A percentile compares a stretch with the other conserved stretches of the same genome.
phyloP scores from a whole-genome alignment of 352 stramenopile species.

The Elongisporangium anandrum region DNA sequence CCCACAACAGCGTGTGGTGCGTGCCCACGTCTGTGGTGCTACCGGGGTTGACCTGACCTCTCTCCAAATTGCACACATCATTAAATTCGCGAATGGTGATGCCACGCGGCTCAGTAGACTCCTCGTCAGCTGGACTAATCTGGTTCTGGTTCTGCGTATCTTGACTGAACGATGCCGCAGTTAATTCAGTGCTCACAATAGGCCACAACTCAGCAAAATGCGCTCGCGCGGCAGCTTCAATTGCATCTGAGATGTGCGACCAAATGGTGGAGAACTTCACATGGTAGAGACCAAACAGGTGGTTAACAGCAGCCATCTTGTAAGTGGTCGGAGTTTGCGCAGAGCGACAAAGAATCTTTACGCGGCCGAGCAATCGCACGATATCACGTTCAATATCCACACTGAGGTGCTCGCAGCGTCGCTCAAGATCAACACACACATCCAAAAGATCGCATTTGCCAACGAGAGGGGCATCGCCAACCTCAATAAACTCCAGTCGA shows the following conservation, averaged over 20 bases:
- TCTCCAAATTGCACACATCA: conserved; percentile 50
- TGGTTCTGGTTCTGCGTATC: conserved; percentile 17
- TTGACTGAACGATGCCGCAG: conserved; percentile 37
- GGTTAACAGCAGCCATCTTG: conserved; percentile 71
- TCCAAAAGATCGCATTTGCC: conserved; percentile 70
- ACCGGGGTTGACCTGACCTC: conserved; percentile 29
- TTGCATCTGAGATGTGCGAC: conserved; percentile 67
- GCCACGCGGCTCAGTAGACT: conserved; percentile 2
- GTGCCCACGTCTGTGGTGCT: conserved; percentile 62
- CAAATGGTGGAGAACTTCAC: conserved; percentile 88
- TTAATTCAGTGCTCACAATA: conserved; percentile 48
- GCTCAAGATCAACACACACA: conserved; percentile 61
- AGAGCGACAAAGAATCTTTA: conserved; percentile 74
- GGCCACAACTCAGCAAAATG: conserved; percentile 69
- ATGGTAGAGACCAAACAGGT: conserved; percentile 80
- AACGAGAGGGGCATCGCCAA: conserved; percentile 28
- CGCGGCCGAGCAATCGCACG: conserved; percentile 67
- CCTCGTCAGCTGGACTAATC: neutral
- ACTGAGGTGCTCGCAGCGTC: conserved; percentile 37
- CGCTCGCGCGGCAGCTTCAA: conserved; percentile 46
- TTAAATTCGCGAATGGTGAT: conserved; percentile 36
- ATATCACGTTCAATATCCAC: conserved; percentile 84
- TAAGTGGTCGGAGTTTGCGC: conserved; percentile 70
- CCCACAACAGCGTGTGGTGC: conserved; percentile 81
- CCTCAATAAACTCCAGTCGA: conserved; percentile 44